Evolutionary conservation across 805 yeast genomes (phyloP).

Genomic region (Candida orba): DNA sequence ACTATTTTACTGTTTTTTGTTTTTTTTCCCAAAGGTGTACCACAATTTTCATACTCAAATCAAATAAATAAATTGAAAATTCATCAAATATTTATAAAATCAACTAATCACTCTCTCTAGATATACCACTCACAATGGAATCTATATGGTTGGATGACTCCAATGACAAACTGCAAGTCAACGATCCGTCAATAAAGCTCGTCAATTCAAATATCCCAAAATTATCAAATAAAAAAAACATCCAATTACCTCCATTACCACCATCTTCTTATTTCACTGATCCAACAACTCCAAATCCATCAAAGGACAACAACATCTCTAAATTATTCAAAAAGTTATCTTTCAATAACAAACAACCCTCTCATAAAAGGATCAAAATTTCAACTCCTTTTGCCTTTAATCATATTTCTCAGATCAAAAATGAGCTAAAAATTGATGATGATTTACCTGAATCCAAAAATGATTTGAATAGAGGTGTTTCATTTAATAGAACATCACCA

Average conservation of each 20-base stretch:
- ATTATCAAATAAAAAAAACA: slow-evolving; percentile 26
- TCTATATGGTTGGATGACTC: slow-evolving; percentile 37
- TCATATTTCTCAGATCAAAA: slow-evolving; percentile 34
- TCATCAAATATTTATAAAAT: no score
- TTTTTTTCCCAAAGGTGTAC: no score
- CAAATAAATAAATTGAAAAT: background rate
- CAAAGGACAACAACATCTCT: slow-evolving; percentile 13
- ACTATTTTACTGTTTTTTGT: no score
- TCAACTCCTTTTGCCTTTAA: slow-evolving; percentile 34
- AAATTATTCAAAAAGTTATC: slow-evolving; percentile 27
- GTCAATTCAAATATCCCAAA: slow-evolving; percentile 30
- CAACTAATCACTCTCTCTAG: no score
- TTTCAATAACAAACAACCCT: slow-evolving; percentile 11
- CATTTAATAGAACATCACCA: slow-evolving; percentile 18
- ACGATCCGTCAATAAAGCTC: slow-evolving; percentile 25
- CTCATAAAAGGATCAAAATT: slow-evolving; percentile 18
- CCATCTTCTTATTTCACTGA: slow-evolving; percentile 19
- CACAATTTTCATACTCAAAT: background rate
- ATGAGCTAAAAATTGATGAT: slow-evolving; percentile 13
- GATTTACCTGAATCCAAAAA: background rate
- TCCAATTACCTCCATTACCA: slow-evolving; percentile 31
- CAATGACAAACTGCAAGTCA: slow-evolving; percentile 24
- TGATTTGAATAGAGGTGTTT: slow-evolving; percentile 8
- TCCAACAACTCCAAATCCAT: slow-evolving; percentile 1
- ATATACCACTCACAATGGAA: slow-evolving; percentile 24